Evolutionary conservation across 768 basidiomycete species (phyloP), one percentile per base, ranked within the genome.

Genomic region (Trametes cinnabarina): DNA sequence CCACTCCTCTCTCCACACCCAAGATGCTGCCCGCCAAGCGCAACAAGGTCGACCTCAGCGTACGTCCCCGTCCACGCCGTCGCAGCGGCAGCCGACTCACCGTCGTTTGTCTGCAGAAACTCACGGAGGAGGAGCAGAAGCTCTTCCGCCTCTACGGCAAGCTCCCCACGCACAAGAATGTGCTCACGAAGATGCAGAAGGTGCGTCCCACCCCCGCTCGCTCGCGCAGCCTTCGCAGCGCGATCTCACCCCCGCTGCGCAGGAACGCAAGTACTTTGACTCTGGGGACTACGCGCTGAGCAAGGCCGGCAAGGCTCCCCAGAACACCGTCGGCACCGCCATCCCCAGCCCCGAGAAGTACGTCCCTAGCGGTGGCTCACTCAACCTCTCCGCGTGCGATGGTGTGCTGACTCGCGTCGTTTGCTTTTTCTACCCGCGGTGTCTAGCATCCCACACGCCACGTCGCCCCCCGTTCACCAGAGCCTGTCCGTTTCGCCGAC

Each of bases 211-310:
- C 42, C 46, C 37, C 17, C 49, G n/a, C 8, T 20, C 47, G 22
- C 35, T n/a, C n/a, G n/a, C n/a, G n/a, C n/a, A n/a, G n/a, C 20
- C 28, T 20, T 5, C 46, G 23, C 40, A 42, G 32, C 55, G 37
- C 54, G 44, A 60, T 49, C 61, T 41, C 54, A 37, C 60, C 41
- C 42, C 50, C 25, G 37, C 49, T 67, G 56, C 51, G 35, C 65
- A 98, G 95, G 96, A 99, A 70, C 91, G 97, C 68, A 98, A 98
- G 75, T 99, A 94, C 77, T 99, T 99, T 73, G 97, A 98, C 76
- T 98, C 96, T 55, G 97, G 97, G 57, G 97, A 99, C 73, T 98
- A 98, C 69, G 95, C 95, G 28, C 79, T 99, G 64, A 94, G 93
- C 49, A 98, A 98, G 73, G 97, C 97, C 3, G 90, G 97, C 25